Conservation (phyloP, 148 eudicot genomes). For the Vaccinium vitisidaea region DNA sequence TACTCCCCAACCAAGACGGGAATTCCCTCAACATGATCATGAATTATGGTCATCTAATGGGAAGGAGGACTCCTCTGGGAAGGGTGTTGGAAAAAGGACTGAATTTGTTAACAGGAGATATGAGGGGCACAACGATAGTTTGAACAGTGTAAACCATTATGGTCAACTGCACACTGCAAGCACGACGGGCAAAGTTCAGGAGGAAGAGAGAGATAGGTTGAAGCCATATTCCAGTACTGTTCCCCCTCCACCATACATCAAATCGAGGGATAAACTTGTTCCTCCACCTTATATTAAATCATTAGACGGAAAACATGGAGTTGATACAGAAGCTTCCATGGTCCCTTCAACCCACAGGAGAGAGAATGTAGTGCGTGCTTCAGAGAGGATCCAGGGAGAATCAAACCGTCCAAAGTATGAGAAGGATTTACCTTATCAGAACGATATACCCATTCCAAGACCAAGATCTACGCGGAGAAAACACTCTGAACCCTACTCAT, state of each 20-base stretch:
- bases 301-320: conserved; percentile 35
- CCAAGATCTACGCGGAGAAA: conserved; percentile 66
- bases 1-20: conserved; percentile 29
- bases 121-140: conserved; percentile 20
- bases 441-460: conserved; percentile 52
- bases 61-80: conserved; percentile 27
- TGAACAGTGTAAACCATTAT: conserved; percentile 16
- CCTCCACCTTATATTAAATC: conserved; percentile 83
- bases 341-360: conserved; percentile 34
- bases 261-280: conserved; percentile 37
- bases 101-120: conserved; percentile 30
- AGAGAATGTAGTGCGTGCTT: conserved; percentile 22
- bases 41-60: conserved; percentile 12
- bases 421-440: conserved; percentile 43
- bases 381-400: conserved; percentile 32
- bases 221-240: conserved; percentile 40
- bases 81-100: conserved; percentile 28
- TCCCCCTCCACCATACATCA: conserved; percentile 50
- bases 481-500: conserved; percentile 58
- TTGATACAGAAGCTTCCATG: conserved; percentile 21
- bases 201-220: conserved; percentile 40
- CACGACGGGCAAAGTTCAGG: conserved; percentile 28
- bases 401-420: conserved; percentile 23
- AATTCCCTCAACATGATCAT: conserved; percentile 19
- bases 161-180: conserved; percentile 27